A percentile compares a stretch with the other conserved stretches of the same genome.
These are phyloP conservation scores for Pythium utonaiense DNA, from an alignment of 352 stramenopile genomes.

Conservation along the genomic window DNA sequence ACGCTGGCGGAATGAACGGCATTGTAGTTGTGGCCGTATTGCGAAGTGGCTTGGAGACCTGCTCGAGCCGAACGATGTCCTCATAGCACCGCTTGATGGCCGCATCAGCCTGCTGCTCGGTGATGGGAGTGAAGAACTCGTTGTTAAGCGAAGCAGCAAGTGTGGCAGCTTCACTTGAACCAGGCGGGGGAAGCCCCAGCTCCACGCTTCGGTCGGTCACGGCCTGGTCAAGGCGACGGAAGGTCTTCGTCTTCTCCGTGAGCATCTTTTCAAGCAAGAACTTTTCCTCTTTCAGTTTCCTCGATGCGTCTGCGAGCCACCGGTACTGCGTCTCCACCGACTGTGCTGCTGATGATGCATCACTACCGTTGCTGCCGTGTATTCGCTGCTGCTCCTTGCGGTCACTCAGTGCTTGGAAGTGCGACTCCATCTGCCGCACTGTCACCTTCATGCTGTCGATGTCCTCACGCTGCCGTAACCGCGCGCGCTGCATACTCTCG, in stretches of 20 bases:
- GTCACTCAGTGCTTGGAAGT: constrained; percentile 18
- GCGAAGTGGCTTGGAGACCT: constrained; percentile 31
- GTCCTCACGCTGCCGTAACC: constrained; percentile 19
- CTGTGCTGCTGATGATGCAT: not conserved
- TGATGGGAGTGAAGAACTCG: constrained; percentile 53
- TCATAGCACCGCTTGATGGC: constrained; percentile 56
- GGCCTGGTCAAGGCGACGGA: constrained; percentile 40
- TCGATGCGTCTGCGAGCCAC: constrained; percentile 46
- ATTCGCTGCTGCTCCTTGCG: constrained; percentile 19
- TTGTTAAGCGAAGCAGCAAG: constrained; percentile 18
- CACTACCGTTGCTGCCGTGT: not conserved
- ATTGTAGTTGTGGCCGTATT: constrained; percentile 3
- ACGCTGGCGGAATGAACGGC: constrained; percentile 31
- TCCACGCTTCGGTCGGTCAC: constrained; percentile 46
- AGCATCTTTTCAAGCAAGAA: constrained; percentile 50
- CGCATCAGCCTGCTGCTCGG: constrained; percentile 47
- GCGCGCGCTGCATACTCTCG: constrained; percentile 29
- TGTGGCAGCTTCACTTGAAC: constrained; percentile 25
- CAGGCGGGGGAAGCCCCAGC: constrained; percentile 36
- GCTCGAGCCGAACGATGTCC: constrained; percentile 47
- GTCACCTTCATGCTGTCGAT: constrained; percentile 24
- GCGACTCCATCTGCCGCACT: constrained; percentile 16
- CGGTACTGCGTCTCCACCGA: constrained; percentile 45
- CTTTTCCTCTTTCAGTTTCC: constrained; percentile 56
- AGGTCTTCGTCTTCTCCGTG: constrained; percentile 46